These are phyloP conservation scores for Plectosphaerella sp. DNA, from an alignment of 2,329 filamentous ascomycete genomes.

Conservation along the genomic window DNA sequence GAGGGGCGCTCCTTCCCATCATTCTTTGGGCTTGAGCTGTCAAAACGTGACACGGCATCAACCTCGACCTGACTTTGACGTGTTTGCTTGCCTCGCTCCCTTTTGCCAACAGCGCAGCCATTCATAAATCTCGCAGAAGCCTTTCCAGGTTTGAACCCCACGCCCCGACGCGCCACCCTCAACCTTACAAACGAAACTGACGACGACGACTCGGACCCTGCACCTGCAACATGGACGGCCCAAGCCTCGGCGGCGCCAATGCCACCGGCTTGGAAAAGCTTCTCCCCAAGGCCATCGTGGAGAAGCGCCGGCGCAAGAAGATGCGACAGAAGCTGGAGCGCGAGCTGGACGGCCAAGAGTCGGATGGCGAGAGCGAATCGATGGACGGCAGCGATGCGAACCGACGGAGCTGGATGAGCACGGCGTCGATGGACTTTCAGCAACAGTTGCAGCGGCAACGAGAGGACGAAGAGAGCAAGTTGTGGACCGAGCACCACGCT, in stretches of 20 bases:
- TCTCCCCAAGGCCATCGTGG: conserved; percentile 45
- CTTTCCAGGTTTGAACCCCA: not conserved
- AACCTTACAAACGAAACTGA: no score
- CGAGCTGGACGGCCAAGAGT: conserved; percentile 12
- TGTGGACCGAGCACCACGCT: not conserved
- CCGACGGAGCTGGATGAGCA: conserved; percentile 1
- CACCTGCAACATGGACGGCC: not conserved
- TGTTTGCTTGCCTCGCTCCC: no score
- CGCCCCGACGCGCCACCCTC: not conserved
- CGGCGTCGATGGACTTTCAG: conserved; percentile 14
- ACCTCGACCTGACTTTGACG: no score
- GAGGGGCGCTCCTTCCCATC: no score
- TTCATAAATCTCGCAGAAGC: not conserved
- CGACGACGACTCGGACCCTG: no score
- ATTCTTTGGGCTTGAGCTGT: no score
- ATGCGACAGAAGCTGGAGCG: conserved; percentile 32
- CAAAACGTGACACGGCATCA: no score
- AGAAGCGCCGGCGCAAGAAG: conserved; percentile 44
- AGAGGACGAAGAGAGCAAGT: not conserved
- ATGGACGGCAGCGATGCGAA: conserved; percentile 18
- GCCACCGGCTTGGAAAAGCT: conserved; percentile 43
- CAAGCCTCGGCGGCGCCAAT: not conserved
- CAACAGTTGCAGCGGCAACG: conserved; percentile 27
- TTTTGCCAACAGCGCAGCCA: no score
- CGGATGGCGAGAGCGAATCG: conserved; percentile 10